These are phyloP conservation scores for Podospora pseudoanserina DNA, from an alignment of 495 filamentous ascomycete genomes.

Conservation along the genomic window DNA sequence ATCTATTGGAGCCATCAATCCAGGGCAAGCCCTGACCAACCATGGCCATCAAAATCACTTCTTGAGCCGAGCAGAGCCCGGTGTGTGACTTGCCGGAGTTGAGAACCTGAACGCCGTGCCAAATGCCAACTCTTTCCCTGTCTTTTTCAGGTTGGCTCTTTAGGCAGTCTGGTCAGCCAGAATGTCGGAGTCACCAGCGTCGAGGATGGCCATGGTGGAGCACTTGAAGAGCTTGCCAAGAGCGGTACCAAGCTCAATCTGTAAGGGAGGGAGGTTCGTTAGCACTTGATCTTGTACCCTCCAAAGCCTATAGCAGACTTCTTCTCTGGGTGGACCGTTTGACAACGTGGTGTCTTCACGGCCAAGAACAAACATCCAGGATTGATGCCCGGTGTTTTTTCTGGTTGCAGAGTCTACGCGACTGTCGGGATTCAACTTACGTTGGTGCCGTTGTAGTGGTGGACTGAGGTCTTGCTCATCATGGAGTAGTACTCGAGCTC, in stretches of 20 bases:
- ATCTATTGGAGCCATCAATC: conserved; percentile 18
- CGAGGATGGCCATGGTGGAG: conserved; percentile 90
- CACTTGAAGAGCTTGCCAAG: conserved; percentile 57
- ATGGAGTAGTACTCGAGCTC: conserved; percentile 92
- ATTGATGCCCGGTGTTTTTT: conserved; percentile 32
- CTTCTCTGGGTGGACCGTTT: conserved; percentile 66
- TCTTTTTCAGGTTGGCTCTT: conserved; percentile 18
- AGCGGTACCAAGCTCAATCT: conserved; percentile 96
- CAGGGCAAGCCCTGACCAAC: conserved; percentile 15
- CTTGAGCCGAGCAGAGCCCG: conserved; percentile 24
- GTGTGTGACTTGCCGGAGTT: conserved; percentile 21
- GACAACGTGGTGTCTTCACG: conserved; percentile 18
- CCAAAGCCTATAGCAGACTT: conserved; percentile 73
- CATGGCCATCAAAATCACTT: conserved; percentile 18
- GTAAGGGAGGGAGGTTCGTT: conserved; percentile 34
- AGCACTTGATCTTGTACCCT: conserved; percentile 66
- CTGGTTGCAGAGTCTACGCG: conserved; percentile 31
- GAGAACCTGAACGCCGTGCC: conserved; percentile 42
- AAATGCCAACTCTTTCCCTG: conserved; percentile 17
- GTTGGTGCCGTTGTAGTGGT: conserved; percentile 97
- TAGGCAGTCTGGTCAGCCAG: conserved; percentile 66
- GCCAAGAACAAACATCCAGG: conserved; percentile 14
- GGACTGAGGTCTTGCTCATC: conserved; percentile 87
- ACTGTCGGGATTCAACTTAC: conserved; percentile 57
- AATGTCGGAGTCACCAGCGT: conserved; percentile 98